These are phyloP conservation scores for Micractinium sp. DNA, from an alignment of 139 green algal species.

Conservation along the genomic window DNA sequence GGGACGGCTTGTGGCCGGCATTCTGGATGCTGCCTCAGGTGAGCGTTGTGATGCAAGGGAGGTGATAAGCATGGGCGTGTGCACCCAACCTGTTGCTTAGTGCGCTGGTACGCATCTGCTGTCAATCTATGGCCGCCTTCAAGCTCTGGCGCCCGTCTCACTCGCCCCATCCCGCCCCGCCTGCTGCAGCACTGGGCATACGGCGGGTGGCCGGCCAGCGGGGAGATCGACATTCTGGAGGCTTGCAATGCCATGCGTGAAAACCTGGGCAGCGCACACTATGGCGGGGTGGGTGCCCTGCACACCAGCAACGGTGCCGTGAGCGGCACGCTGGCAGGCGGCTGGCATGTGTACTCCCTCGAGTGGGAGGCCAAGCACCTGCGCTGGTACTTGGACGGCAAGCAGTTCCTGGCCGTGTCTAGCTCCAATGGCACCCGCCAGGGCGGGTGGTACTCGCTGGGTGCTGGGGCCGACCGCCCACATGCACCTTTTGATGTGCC, in stretches of 20 bases:
- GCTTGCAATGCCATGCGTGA: background rate
- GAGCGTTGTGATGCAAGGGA: too few species aligned
- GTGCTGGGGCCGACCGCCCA: background rate
- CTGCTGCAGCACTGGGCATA: background rate
- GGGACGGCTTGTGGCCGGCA: slow-evolving; percentile 3
- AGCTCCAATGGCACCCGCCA: background rate
- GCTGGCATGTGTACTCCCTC: background rate
- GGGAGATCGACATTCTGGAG: slow-evolving; percentile 10
- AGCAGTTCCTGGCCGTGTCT: background rate
- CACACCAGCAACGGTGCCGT: background rate
- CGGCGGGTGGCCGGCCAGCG: background rate
- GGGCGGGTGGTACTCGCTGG: background rate
- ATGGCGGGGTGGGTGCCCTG: background rate
- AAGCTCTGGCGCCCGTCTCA: background rate
- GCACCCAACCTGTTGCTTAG: too few species aligned
- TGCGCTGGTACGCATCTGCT: background rate
- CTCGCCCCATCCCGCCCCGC: background rate
- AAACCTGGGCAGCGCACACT: background rate
- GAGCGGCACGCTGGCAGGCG: background rate
- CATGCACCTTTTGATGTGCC: background rate
- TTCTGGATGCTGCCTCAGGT: slow-evolving; percentile 18
- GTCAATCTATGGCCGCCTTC: too few species aligned
- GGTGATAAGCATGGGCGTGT: background rate
- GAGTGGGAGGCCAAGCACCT: slow-evolving; percentile 8
- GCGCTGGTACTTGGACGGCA: background rate